These are phyloP conservation scores for Solanum rostratum DNA, from an alignment of 257 asterid species.

Conservation along the genomic window DNA sequence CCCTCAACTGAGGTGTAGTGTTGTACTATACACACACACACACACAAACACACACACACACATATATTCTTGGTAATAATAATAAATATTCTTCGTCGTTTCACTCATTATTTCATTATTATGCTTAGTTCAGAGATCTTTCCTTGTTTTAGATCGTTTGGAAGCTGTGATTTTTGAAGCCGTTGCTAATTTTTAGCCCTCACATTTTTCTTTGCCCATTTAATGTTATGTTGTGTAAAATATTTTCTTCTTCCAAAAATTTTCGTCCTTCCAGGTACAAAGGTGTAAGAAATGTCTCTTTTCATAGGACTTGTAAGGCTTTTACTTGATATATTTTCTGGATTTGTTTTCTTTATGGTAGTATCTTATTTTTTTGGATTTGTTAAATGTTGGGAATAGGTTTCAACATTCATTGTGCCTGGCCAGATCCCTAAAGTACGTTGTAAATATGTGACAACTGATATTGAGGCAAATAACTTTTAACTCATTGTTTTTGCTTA, in stretches of 20 bases:
- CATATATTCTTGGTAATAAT: too few relatives aligned
- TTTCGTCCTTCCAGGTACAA: background rate
- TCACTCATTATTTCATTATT: background rate
- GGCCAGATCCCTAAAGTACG: background rate
- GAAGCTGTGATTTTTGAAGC: background rate
- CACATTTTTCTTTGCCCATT: background rate
- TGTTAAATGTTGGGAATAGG: background rate
- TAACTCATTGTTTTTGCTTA: background rate
- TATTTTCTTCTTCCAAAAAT: background rate
- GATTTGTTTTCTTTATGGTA: background rate
- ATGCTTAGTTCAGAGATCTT: background rate
- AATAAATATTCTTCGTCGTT: background rate
- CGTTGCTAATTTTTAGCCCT: background rate
- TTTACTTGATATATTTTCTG: background rate
- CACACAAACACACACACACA: too few relatives aligned
- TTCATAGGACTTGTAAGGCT: background rate
- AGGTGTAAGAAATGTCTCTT: background rate
- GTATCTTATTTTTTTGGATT: background rate
- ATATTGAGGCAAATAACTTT: background rate
- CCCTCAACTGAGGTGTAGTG: too few relatives aligned
- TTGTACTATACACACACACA: too few relatives aligned
- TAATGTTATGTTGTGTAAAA: background rate
- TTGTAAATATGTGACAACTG: background rate
- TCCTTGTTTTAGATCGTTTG: background rate
- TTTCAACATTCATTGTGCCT: background rate